Percentiles rank a stretch among this genome's conserved stretches.
Evolutionary conservation across 495 filamentous ascomycete species (phyloP).

Genomic region (Trichoderma gamsii): DNA sequence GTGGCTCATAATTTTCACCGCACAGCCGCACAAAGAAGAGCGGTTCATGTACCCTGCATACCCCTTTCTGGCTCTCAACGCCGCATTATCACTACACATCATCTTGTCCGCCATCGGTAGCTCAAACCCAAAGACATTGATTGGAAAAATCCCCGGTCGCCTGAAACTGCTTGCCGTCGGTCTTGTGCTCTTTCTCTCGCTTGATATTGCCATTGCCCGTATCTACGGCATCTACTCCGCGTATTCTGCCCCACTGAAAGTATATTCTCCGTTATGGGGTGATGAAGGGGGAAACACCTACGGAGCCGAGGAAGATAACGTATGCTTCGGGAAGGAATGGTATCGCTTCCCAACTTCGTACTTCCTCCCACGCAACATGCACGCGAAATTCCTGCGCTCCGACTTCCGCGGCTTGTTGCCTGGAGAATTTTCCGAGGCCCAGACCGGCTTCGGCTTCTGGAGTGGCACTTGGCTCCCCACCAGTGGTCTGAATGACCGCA

Average conservation of each 20-base stretch:
- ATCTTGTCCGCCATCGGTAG: conserved; percentile 66
- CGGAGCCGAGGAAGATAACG: conserved; percentile 41
- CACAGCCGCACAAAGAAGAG: conserved; percentile 96
- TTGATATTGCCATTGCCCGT: conserved; percentile 62
- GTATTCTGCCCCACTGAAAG: conserved; percentile 76
- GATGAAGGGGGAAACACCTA: conserved; percentile 38
- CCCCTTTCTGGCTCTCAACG: conserved; percentile 86
- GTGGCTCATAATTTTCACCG: conserved; percentile 87
- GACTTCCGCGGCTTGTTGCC: conserved; percentile 87
- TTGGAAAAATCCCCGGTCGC: conserved; percentile 62
- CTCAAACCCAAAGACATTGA: conserved; percentile 54
- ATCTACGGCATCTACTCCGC: conserved; percentile 74
- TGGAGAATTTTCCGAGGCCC: conserved; percentile 76
- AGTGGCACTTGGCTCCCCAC: conserved; percentile 75
- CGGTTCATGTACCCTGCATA: conserved; percentile 98
- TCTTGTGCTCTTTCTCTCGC: conserved; percentile 46
- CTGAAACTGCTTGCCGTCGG: conserved; percentile 60
- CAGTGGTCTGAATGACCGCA: conserved; percentile 86
- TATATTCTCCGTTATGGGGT: conserved; percentile 54
- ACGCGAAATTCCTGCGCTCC: conserved; percentile 80
- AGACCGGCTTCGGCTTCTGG: conserved; percentile 54
- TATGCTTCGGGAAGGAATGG: conserved; percentile 97
- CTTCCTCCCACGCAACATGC: conserved; percentile 72
- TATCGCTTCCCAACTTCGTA: conserved; percentile 95
- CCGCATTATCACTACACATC: conserved; percentile 77